Evolutionary conservation across 305 asterid species (phyloP).

Genomic region (Fraxinus dipetala): DNA sequence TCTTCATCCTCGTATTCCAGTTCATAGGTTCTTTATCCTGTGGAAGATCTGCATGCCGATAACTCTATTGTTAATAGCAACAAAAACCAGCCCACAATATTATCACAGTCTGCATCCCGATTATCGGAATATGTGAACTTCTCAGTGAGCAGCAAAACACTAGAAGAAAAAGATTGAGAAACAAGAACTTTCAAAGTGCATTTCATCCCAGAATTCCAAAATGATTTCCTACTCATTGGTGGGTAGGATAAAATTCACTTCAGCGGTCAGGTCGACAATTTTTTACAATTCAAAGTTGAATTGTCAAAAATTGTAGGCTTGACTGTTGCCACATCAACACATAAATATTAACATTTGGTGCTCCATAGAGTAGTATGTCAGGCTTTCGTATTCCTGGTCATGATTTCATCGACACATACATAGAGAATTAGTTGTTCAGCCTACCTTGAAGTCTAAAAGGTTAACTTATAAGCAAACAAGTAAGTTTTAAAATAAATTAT

Average conservation of each 20-base stretch:
- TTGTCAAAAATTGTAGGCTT: no score
- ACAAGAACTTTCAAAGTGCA: not conserved
- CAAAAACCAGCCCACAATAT: not conserved
- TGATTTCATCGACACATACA: not conserved
- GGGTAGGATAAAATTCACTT: not conserved
- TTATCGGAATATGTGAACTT: not conserved
- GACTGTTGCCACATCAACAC: no score
- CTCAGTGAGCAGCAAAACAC: not conserved
- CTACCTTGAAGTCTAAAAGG: not conserved
- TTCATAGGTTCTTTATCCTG: constrained; percentile 74
- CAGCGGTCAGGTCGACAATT: not conserved
- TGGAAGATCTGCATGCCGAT: constrained; percentile 49
- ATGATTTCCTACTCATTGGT: not conserved
- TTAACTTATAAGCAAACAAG: no score
- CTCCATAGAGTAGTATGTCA: not conserved
- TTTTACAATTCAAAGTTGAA: no score
- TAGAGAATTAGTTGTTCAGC: not conserved
- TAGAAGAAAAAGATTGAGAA: no score
- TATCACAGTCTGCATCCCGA: not conserved
- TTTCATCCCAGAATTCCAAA: not conserved
- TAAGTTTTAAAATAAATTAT: no score
- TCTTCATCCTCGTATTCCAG: constrained; percentile 94
- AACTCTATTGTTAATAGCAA: not conserved
- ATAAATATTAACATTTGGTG: not conserved
- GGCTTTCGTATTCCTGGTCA: not conserved